A percentile compares a stretch with the other conserved stretches of the same genome.
These are phyloP conservation scores for Ustilaginoidea virens DNA, from an alignment of 2,329 filamentous ascomycete species.

Conservation along the genomic window DNA sequence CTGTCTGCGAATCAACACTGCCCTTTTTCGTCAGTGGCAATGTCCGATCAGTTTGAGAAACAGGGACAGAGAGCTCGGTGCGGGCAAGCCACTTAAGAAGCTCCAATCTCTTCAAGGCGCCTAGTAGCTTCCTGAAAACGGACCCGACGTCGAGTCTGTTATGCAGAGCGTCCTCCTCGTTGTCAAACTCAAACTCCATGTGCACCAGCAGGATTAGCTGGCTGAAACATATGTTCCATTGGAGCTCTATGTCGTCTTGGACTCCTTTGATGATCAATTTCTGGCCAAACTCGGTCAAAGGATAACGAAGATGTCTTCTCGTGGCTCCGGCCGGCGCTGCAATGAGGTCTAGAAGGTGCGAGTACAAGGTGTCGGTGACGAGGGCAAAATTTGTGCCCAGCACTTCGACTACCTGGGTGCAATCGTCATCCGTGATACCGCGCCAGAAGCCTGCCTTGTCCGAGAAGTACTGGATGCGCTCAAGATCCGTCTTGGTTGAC, in stretches of 20 bases:
- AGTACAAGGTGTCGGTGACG: slow-evolving; percentile 40
- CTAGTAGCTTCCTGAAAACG: slow-evolving; percentile 54
- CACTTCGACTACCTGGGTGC: slow-evolving; percentile 49
- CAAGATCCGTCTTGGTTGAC: slow-evolving; percentile 50
- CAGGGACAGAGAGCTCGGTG: slow-evolving; percentile 37
- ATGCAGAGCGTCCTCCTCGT: slow-evolving; percentile 50
- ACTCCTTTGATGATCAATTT: slow-evolving; percentile 61
- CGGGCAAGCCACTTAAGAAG: slow-evolving; percentile 55
- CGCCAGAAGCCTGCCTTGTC: slow-evolving; percentile 64
- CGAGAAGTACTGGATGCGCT: slow-evolving; percentile 65
- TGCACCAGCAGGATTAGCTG: slow-evolving; percentile 72
- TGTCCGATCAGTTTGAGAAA: slow-evolving; percentile 22
- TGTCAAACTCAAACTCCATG: slow-evolving; percentile 69
- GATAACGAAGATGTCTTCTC: slow-evolving; percentile 29
- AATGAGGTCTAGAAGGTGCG: slow-evolving; percentile 31
- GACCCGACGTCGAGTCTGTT: slow-evolving; percentile 47
- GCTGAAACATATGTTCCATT: slow-evolving; percentile 63
- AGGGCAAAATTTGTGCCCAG: slow-evolving; percentile 51
- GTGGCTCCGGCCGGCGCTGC: slow-evolving; percentile 28
- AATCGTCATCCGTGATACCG: slow-evolving; percentile 71
- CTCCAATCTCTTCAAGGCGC: slow-evolving; percentile 57
- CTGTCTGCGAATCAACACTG: slow-evolving; percentile 28
- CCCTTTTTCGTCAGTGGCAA: slow-evolving; percentile 23
- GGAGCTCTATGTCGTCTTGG: slow-evolving; percentile 61
- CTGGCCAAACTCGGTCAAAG: slow-evolving; percentile 60